Evolutionary conservation across 257 asterid genomes (phyloP), one percentile per base, ranked within the genome.

Genomic region (Ilex asprella): DNA sequence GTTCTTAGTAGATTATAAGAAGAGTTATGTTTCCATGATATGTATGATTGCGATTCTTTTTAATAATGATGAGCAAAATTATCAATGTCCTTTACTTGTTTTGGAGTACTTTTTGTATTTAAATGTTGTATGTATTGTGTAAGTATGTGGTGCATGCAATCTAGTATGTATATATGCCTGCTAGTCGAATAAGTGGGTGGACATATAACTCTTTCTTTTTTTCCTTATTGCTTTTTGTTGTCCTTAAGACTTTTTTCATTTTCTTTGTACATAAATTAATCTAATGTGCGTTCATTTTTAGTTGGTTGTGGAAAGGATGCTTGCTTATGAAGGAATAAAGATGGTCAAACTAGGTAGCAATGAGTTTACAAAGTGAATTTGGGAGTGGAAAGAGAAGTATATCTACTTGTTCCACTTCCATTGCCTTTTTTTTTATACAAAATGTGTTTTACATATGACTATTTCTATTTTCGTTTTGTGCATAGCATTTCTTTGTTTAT

Each of bases 331-430:
- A 85, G 99, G 99, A 79, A 76, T 85, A 68, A 87, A 87, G 75
- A 79, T 92, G 81, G 77, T 76, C 68, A 97, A 93, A 62, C 70
- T 93, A 86, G 87, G 95, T 55, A 79, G 99, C 78, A 97, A 89
- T 52, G 97, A 89, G 78, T 93, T 93, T 66, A 73, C 88, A 27
- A 87, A 84, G 67, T 83, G 88, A 82, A 95, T 93, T 58, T 93
- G 99, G 99, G 89, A 85, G 69, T 93, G 99, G 99, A 93, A 93
- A 86, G 87, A 86, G 78, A 93, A 89, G 99, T 93, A 89, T 47
- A 76, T 60, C 50, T 56, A 52, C 67, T 70, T 64, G 30, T 67
- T 44, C 60, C 70, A 69, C 72, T 53, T 14, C 41, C 0, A 35
- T 1, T 35, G 41, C 0, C 1, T 53, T 15, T 16, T 53, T n/a